Evolutionary conservation across 176 grass and related monocot species (phyloP), one percentile per base, ranked within the genome.

Genomic region (Zoysia japonica): DNA sequence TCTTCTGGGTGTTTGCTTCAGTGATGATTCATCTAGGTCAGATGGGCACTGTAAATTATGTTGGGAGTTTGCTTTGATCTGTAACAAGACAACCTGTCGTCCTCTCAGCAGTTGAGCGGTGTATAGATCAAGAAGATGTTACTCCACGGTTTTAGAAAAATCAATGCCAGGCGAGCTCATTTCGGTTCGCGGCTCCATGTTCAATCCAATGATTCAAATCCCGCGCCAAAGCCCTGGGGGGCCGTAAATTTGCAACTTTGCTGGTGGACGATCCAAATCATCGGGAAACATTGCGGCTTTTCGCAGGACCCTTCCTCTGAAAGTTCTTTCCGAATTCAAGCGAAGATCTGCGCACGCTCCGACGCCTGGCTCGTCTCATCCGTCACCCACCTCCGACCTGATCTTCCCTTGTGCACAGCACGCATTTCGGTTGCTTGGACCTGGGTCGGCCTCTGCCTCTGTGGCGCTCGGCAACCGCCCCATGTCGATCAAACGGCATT

Each of bases 71-170:
- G 40, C 50, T 68, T 75, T 47, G 39, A 64, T 82, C 11, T 61
- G 54, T 63, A 70, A 78, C 40, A 44, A 38, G 80, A 76, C 72
- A 48, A 75, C 62, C 51, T 68, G 72, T 68, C 68, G 40, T 52
- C 51, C 62, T 76, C 48, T 46, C 49, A 1, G 11, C 42, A 11
- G 3, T 61, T 46, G 40, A 1, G 11, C 42, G 7, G 3, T 61
- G 81, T 43, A 68, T 20, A 35, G 50, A 61, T 28, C 63, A 83
- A 41, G 40, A 49, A 19, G 76, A 19, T 57, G 7, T 57, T 19
- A 55, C 4, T 55, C 6, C 6, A 49, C 9, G 28, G 28, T 28
- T 28, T 28, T 49, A 57, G 17, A 40, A 62, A 71, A 46, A 46
- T 0, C 0, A 36, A 5, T 9, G 17, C 35, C 50, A 45, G 10